Conservation (phyloP, 2,329 filamentous ascomycete species). For the Botrytis tulipae region DNA sequence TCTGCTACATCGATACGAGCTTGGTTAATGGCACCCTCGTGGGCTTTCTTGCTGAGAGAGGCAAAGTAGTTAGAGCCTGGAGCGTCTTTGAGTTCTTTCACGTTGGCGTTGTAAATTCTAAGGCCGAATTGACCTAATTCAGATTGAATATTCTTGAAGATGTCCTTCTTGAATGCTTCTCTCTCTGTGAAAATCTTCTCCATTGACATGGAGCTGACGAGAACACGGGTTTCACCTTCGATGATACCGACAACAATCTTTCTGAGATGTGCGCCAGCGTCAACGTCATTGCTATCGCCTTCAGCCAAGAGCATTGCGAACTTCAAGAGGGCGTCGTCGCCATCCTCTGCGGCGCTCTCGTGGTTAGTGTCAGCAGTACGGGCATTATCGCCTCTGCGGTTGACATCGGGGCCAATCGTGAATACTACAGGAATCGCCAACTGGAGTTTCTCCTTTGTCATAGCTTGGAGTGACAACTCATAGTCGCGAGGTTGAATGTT, state of each 20-base stretch:
- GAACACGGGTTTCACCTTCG: conserved; percentile 79
- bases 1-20: conserved; percentile 66
- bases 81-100: conserved; percentile 84
- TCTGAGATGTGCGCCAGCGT: conserved; percentile 60
- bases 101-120: conserved; percentile 69
- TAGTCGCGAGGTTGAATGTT: conserved; percentile 77
- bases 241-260: conserved; percentile 89
- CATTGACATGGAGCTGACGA: conserved; percentile 76
- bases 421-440: conserved; percentile 82
- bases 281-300: conserved; percentile 44
- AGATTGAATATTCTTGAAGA: conserved; percentile 55
- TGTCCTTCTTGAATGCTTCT: conserved; percentile 73
- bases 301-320: conserved; percentile 79
- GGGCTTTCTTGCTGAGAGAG: conserved; percentile 77
- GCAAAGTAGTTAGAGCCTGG: conserved; percentile 80
- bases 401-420: conserved; percentile 78
- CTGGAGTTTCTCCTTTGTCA: conserved; percentile 86
- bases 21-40: conserved; percentile 82
- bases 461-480: conserved; percentile 77
- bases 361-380: conserved; percentile 23
- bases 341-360: conserved; percentile 44
- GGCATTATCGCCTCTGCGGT: conserved; percentile 46
- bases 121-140: conserved; percentile 81
- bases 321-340: conserved; percentile 68
- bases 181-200: conserved; percentile 61